Percentiles rank a stretch among this genome's conserved stretches.
Evolutionary conservation across 1,284 basidiomycete genomes (phyloP).

Genomic region (Ceratobasidium theobromae): DNA sequence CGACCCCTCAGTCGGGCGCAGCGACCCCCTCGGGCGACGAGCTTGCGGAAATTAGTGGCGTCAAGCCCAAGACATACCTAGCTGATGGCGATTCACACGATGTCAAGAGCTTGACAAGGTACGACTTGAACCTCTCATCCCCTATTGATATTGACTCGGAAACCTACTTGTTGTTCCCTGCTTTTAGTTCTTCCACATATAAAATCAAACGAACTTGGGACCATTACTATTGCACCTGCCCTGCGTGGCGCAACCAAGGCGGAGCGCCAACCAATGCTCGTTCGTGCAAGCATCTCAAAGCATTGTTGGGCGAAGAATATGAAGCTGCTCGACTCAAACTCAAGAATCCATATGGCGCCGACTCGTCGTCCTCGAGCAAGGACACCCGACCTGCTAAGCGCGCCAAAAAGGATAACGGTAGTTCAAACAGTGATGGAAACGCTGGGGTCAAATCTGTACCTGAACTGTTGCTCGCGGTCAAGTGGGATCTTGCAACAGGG

Average conservation of each 20-base stretch:
- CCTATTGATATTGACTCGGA: neutral
- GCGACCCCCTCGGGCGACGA: slow-evolving; percentile 41
- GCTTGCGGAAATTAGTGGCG: slow-evolving; percentile 50
- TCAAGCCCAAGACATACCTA: slow-evolving; percentile 49
- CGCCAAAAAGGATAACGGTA: slow-evolving; percentile 30
- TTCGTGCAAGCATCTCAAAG: slow-evolving; percentile 62
- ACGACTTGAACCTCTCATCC: neutral
- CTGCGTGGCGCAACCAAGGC: slow-evolving; percentile 50
- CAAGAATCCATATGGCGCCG: slow-evolving; percentile 50
- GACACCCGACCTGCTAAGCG: slow-evolving; percentile 34
- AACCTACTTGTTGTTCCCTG: neutral
- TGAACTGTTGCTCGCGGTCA: slow-evolving; percentile 58
- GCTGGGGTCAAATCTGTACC: slow-evolving; percentile 42
- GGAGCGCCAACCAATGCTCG: slow-evolving; percentile 56
- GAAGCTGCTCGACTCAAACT: slow-evolving; percentile 52
- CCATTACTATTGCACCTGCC: slow-evolving; percentile 53
- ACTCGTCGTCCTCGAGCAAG: slow-evolving; percentile 38
- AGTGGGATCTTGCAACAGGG: slow-evolving; percentile 59
- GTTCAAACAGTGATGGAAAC: slow-evolving; percentile 36
- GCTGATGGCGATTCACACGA: slow-evolving; percentile 51
- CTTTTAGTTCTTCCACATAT: slow-evolving; percentile 49
- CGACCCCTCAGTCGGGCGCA: neutral
- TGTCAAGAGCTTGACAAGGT: slow-evolving; percentile 51
- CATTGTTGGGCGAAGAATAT: slow-evolving; percentile 60
- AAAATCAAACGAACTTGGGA: slow-evolving; percentile 55